Evolutionary conservation across 306 rosid species (phyloP).

Genomic region (Hippophae tibetana): DNA sequence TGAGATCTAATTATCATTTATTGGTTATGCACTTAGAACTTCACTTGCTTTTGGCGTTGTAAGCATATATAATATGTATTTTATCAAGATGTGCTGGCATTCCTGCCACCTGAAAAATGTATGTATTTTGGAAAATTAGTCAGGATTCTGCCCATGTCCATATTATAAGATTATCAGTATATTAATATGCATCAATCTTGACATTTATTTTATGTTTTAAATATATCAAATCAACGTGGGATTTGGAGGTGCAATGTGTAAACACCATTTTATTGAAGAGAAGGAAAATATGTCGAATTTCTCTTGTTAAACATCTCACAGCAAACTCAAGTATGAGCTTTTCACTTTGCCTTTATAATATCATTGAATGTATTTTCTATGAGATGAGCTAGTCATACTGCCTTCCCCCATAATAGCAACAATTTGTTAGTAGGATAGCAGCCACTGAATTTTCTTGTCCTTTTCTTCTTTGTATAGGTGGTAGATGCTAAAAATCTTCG

Average conservation of each 20-base stretch:
- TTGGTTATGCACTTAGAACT: background rate
- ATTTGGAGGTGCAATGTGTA: too few relatives aligned
- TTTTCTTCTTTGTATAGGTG: conserved; percentile 30
- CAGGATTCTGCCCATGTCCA: too few relatives aligned
- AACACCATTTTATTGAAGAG: too few relatives aligned
- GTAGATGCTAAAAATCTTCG: conserved; percentile 85
- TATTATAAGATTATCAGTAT: too few relatives aligned
- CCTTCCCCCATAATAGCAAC: background rate
- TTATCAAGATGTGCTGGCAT: background rate
- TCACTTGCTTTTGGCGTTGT: background rate
- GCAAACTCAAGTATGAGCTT: background rate
- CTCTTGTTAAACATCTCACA: too few relatives aligned
- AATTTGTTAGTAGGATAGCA: background rate
- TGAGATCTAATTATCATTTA: background rate
- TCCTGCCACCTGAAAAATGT: too few relatives aligned
- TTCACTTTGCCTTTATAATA: background rate
- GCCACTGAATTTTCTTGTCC: background rate
- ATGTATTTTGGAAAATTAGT: too few relatives aligned
- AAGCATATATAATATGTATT: background rate
- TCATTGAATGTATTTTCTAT: conserved; percentile 5
- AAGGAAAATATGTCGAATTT: too few relatives aligned
- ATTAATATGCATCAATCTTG: too few relatives aligned
- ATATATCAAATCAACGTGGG: too few relatives aligned
- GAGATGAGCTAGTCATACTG: conserved; percentile 4
- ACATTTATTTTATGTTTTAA: too few relatives aligned